Evolutionary conservation across 768 basidiomycete genomes (phyloP), one percentile per base, ranked within the genome.

Genomic region (Xerocomellus chrysenteron): DNA sequence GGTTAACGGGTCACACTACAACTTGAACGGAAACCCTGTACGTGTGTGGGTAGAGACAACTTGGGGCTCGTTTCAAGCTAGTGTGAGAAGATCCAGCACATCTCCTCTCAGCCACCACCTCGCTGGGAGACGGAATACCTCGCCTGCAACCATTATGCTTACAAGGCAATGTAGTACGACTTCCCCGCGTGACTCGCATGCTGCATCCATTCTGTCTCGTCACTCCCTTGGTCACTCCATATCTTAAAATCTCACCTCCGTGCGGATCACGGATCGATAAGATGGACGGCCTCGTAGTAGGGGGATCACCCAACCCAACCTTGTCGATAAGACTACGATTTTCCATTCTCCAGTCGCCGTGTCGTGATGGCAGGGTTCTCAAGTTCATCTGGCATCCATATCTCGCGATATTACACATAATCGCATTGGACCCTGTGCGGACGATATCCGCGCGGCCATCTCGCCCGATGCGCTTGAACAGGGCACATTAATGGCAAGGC

Each of bases 351-450:
- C 47, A 48, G 36, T 52, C 49, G 30, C 58, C 48, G 37, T 45
- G 50, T 56, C 52, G 49, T 50, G 58, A 56, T 32, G 33, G 36
- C 19, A 28, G 28, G 47, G 30, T 55, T 55, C 59, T 10, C 44
- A 41, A 46, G n/a, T 13, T 32, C 53, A 49, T 32, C 50, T 63
- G 37, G 12, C 14, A 24, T 46, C 58, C 28, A 56, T 64, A 64
- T 65, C 60, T 58, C 47, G 54, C 40, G 11, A 53, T 32, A 57
- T 62, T 26, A 54, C 53, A 50, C 47, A 45, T 61, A 60, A 66
- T 47, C 61, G 57, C 63, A 50, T 35, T 53, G 56, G 62, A 58
- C 60, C 64, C 64, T 62, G 19, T 54, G 61, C 60, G 56, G 64
- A 47, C 57, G 64, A 56, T 57, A 45, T 58, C 64, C 62, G 56